Conservation (phyloP, 1,284 basidiomycete species). For the Malassezia sympodialis region DNA sequence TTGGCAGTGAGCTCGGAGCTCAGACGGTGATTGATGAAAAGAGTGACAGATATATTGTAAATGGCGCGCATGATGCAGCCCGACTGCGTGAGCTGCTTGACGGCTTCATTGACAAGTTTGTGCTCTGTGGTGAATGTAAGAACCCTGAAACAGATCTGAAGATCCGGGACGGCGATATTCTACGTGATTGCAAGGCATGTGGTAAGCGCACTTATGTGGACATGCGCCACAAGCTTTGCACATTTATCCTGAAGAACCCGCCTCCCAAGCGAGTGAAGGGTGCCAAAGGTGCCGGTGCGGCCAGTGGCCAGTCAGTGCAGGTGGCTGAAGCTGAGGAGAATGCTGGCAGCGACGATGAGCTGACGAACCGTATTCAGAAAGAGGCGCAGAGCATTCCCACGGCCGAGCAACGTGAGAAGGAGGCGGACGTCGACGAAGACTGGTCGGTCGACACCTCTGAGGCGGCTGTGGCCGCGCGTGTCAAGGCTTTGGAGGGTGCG, state of each 20-base stretch:
- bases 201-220: conserved; percentile 82
- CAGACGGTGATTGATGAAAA: conserved; percentile 94
- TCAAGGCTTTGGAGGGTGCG: conserved; percentile 64
- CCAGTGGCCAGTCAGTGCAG: conserved; percentile 63
- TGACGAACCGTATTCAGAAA: conserved; percentile 54
- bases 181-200: conserved; percentile 96
- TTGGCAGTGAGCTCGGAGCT: conserved; percentile 94
- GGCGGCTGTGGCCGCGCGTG: conserved; percentile 78
- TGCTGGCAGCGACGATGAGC: conserved; percentile 50
- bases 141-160: conserved; percentile 97
- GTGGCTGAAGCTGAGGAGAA: conserved; percentile 35
- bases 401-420: conserved; percentile 54
- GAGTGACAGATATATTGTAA: conserved; percentile 96
- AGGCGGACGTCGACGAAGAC: conserved; percentile 53
- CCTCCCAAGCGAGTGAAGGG: conserved; percentile 57
- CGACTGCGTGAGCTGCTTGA: conserved; percentile 93
- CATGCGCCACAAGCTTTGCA: conserved; percentile 93
- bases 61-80: conserved; percentile 84
- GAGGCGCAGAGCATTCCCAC: conserved; percentile 47
- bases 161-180: conserved; percentile 72
- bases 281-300: conserved; percentile 44
- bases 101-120: conserved; percentile 87
- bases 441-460: conserved; percentile 85
- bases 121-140: conserved; percentile 94
- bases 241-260: conserved; percentile 96